Evolutionary conservation across 139 green algal genomes (phyloP).

Genomic region (Edaphochlamys debaryana): DNA sequence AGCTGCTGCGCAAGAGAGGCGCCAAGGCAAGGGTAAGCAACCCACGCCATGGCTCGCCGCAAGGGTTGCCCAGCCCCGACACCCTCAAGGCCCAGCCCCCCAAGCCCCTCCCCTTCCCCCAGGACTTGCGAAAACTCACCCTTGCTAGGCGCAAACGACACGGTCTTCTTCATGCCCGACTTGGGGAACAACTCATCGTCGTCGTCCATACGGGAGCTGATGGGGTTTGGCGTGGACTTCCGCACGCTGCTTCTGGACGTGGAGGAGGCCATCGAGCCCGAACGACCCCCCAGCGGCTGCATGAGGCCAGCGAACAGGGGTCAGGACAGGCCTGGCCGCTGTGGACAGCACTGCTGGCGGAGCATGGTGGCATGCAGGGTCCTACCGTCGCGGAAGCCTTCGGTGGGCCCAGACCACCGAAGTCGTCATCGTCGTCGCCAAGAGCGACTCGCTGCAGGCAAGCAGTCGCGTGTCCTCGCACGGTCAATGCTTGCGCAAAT

Average conservation of each 20-base stretch:
- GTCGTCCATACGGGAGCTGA: constrained; percentile 1
- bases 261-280: not conserved
- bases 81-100: too few species aligned
- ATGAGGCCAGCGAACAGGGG: not conserved
- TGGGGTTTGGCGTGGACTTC: constrained; percentile 20
- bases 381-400: too few species aligned
- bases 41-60: too few species aligned
- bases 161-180: constrained; percentile 15
- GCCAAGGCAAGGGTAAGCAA: too few species aligned
- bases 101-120: too few species aligned
- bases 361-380: too few species aligned
- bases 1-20: too few species aligned
- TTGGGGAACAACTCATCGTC: constrained; percentile 28
- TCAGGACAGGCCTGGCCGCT: too few species aligned
- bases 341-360: too few species aligned
- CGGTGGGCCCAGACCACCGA: not conserved
- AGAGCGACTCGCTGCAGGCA: not conserved
- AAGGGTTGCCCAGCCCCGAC: too few species aligned
- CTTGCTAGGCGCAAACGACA: not conserved
- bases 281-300: not conserved
- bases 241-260: not conserved
- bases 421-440: constrained; percentile 28
- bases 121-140: too few species aligned
- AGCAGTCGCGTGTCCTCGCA: too few species aligned
- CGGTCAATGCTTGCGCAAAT: not conserved